These are phyloP conservation scores for Fusarium continuum DNA, from an alignment of 2,329 filamentous ascomycete species.

Conservation along the genomic window DNA sequence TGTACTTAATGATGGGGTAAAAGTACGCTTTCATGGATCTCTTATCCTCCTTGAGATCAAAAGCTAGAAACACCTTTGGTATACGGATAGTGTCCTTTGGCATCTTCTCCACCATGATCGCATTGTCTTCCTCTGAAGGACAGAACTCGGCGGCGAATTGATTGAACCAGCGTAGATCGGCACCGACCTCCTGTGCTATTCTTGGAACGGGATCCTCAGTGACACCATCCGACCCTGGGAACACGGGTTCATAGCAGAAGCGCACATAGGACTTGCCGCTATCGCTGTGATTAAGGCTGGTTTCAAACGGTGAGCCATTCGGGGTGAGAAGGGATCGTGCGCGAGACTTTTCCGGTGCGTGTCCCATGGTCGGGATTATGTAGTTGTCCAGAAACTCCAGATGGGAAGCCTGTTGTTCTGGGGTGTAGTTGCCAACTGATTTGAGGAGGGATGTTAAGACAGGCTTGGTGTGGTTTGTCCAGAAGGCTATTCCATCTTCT, in stretches of 20 bases:
- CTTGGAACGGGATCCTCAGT: slow-evolving; percentile 2
- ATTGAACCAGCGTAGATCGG: slow-evolving; percentile 35
- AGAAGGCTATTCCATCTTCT: slow-evolving; percentile 11
- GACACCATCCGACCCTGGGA: slow-evolving; percentile 18
- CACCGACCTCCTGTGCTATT: background rate
- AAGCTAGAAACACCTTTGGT: slow-evolving; percentile 39
- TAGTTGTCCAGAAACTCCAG: slow-evolving; percentile 8
- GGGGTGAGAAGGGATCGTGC: slow-evolving; percentile 16
- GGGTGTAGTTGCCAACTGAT: slow-evolving; percentile 6
- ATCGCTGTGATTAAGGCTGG: slow-evolving; percentile 16
- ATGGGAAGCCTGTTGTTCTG: slow-evolving; percentile 12
- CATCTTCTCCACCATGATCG: slow-evolving; percentile 13
- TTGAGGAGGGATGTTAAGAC: slow-evolving; percentile 11
- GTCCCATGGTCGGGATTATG: slow-evolving; percentile 16
- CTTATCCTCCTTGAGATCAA: slow-evolving; percentile 38
- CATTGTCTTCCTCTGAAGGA: slow-evolving; percentile 27
- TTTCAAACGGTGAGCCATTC: slow-evolving; percentile 21
- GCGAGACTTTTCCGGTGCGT: background rate
- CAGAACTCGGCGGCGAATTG: slow-evolving; percentile 35
- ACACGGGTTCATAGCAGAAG: slow-evolving; percentile 22
- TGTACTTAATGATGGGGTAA: slow-evolving; percentile 40
- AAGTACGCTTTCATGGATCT: slow-evolving; percentile 41
- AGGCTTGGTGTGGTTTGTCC: slow-evolving; percentile 13
- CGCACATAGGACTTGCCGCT: slow-evolving; percentile 19
- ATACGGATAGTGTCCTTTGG: slow-evolving; percentile 29